Evolutionary conservation across 2,329 filamentous ascomycete species (phyloP).

Genomic region (Ceratocystis colombiana): DNA sequence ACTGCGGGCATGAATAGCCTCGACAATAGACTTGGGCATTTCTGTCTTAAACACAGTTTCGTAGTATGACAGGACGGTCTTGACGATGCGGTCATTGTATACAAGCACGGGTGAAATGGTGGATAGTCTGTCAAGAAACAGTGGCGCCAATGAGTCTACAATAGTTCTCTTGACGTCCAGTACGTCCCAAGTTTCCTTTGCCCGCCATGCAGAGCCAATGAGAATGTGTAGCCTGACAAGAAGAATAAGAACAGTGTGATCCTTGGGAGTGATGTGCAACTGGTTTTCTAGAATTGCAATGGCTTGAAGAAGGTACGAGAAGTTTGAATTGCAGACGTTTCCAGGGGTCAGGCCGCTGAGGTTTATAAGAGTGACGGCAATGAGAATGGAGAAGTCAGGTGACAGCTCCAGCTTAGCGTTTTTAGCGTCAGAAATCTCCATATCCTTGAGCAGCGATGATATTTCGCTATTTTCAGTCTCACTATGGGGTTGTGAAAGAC

Average conservation of each 20-base stretch:
- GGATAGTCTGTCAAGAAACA: slow-evolving; percentile 48
- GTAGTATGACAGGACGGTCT: slow-evolving; percentile 32
- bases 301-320: slow-evolving; percentile 39
- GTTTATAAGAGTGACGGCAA: slow-evolving; percentile 23
- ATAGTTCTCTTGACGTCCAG: slow-evolving; percentile 49
- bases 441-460: slow-evolving; percentile 16
- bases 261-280: slow-evolving; percentile 37
- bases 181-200: slow-evolving; percentile 41
- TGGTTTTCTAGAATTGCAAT: slow-evolving; percentile 43
- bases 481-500: slow-evolving; percentile 15
- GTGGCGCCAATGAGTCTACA: slow-evolving; percentile 45
- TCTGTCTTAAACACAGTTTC: slow-evolving; percentile 40
- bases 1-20: slow-evolving; percentile 42
- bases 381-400: slow-evolving; percentile 25
- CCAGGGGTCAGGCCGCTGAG: slow-evolving; percentile 15
- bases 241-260: slow-evolving; percentile 41
- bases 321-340: not conserved
- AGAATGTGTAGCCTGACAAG: slow-evolving; percentile 44
- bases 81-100: slow-evolving; percentile 30
- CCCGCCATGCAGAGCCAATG: slow-evolving; percentile 41
- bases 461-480: slow-evolving; percentile 26
- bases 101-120: slow-evolving; percentile 38
- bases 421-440: slow-evolving; percentile 18
- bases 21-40: slow-evolving; percentile 39
- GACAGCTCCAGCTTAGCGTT: slow-evolving; percentile 24